Conservation (phyloP, 1,139 yeast species). For the Kluyveromyces marxianus region DNA sequence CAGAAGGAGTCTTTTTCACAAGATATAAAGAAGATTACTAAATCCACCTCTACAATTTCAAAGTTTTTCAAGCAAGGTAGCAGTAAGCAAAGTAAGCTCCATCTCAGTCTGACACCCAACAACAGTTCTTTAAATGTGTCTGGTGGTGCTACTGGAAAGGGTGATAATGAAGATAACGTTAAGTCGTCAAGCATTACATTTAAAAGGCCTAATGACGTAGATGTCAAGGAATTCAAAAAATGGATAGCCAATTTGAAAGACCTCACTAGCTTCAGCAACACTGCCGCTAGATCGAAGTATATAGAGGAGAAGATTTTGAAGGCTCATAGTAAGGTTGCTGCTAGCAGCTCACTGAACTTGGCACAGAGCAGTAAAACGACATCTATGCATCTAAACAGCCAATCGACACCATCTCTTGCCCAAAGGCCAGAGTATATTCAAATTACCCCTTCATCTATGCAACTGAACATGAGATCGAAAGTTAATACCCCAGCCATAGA, state of each 20-base stretch:
- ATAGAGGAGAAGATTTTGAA: constrained; percentile 27
- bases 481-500: constrained; percentile 32
- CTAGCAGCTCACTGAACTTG: constrained; percentile 6
- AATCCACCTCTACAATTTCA: constrained; percentile 8
- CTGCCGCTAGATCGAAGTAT: constrained; percentile 31
- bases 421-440: constrained; percentile 24
- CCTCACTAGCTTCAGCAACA: constrained; percentile 32
- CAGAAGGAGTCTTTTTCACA: constrained; percentile 4
- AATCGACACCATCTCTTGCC: background rate
- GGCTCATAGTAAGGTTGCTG: constrained; percentile 11
- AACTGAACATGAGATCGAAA: constrained; percentile 14
- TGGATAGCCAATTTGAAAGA: constrained; percentile 42
- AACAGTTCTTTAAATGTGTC: background rate
- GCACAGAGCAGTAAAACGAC: background rate
- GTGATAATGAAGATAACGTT: background rate
- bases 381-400: background rate
- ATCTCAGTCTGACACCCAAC: too few relatives aligned
- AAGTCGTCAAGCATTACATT: constrained; percentile 11
- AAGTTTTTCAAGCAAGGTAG: constrained; percentile 7
- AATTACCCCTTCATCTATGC: constrained; percentile 13
- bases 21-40: constrained; percentile 8
- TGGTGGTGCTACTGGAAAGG: background rate
- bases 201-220: constrained; percentile 29
- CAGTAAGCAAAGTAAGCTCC: background rate
- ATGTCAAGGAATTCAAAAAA: constrained; percentile 33